Base-by-base conservation (phyloP, 331 rosid species). In the Saraca asoca region DNA sequence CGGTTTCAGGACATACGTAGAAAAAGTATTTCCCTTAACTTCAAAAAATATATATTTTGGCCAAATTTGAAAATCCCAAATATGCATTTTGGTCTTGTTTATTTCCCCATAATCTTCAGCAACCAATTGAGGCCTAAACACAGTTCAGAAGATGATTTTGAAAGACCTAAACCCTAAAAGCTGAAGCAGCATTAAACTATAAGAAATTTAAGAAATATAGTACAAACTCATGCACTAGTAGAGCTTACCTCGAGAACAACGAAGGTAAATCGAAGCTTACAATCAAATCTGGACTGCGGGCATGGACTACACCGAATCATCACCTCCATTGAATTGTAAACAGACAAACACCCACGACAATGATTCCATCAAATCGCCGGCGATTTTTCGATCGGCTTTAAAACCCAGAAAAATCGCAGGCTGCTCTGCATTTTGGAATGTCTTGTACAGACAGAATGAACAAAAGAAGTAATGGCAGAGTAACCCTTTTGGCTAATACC, bases 351-450 rank as follows among this genome's bases (percentile, higher is more conserved):
- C 58, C 4, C 10, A 20, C 63, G 62, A 66, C 54, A 50, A 54
- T 74, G 78, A 81, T 81, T 83, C 96, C 98, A 90, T 90, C 80
- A 87, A 93, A 66, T 75, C 79, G 75, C 81, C 95, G 74, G 80
- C 69, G 83, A 76, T 29, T 74, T 74, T 65, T 73, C 85, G 81
- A 87, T 84, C 87, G 78, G 84, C 55, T 68, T 69, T 13, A 46
- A 49, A 79, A 68, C 81, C 81, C 64, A 46, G 73, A 51, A 77
- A 62, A 84, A 72, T 58, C 69, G 77, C 83, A 54, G 71, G 68
- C 80, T 48, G 45, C 18, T 38, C 73, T 29, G 81, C 98, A 93
- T 90, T 84, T 63, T 68, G 74, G 29, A 58, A 77, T n/a, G 9
- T 17, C 41, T 57, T 1, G 20, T 35, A 33, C 1, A 53, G 43